Evolutionary conservation across 495 filamentous ascomycete genomes (phyloP), one percentile per base, ranked within the genome.

Genomic region (Penicillium coffeae): DNA sequence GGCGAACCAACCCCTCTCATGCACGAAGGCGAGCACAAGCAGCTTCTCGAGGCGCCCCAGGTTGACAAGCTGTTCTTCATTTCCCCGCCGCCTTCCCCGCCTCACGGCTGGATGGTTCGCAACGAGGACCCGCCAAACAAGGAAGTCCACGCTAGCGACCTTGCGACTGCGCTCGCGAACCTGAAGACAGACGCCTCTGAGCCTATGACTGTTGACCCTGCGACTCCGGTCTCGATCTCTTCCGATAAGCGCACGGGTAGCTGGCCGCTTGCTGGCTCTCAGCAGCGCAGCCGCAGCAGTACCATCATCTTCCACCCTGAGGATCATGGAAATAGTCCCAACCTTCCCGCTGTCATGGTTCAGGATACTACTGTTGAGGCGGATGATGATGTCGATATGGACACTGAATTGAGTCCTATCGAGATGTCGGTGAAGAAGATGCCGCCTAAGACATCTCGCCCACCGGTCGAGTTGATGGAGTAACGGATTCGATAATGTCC

Each of bases 51-150:
- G 32, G 83, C 90, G 1, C 93, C 93, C 12, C 88, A 95, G 52
- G 73, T 83, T 36, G 83, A 88, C 55, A 96, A 96, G 72, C 78
- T 96, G 30, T 95, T 96, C 79, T 97, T 98, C 73, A 96, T 98
- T 72, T 88, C 83, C 47, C 93, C 93, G 27, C 93, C 93, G 8
- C 94, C 93, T 1, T 83, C 77, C 49, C 93, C 93, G 41, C 93
- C 93, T 2, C 86, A 89, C 61, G 93, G 91, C 32, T 98, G 93
- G 93, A 87, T 92, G 68, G 79, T 90, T 73, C 81, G 82, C 58
- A 73, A 88, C 39, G 93, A 98, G 71, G 90, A 87, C 19, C 87
- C 92, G 2, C 93, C 93, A 22, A 98, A 98, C 66, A 91, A 89
- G 68, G 84, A 89, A 50, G 89, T 96, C 8, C 88, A 96, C 59